Base-by-base conservation (phyloP, 192 early-diverging fungal species). In the Podochytrium sp. region DNA sequence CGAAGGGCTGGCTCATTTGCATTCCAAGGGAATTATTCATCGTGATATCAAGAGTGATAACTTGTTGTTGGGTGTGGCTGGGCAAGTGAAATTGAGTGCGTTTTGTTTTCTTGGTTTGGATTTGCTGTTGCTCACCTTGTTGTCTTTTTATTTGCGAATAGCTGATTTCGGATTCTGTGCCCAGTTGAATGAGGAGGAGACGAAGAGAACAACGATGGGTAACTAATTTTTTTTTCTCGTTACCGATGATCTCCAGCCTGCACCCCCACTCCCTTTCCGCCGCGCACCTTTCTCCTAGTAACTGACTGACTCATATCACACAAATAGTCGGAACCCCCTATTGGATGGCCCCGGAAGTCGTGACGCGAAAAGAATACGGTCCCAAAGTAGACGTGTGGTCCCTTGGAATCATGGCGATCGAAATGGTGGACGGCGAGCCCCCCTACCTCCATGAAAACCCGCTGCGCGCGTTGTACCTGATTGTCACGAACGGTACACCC, bases 161-260 rank as follows among this genome's bases (percentile, higher is more conserved):
- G 94, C 91, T 69, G 96, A 98, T 76, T 98, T 98, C 80, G 96
- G 96, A 12, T 96, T 96, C 83, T 96, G 93, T 75, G 96, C 95
- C 6, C 92, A 94, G 81, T 82, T 96, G 34, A 91, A 92, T 0
- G 94, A 92, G 65, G 88, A 87, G 67, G 86, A 90, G 77, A 90
- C 87, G 76, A 95, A 94, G 81, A 90, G 94, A 43, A 82, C 78
- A 14, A 85, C 84, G 29, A 83, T 85, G 84, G 66, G 66, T 56
- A 40, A 32, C 68, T 53, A 3, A 57, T 40, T 56, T 4, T 70
- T 61, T 16, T 1, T 59, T 30, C 6, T 20, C 63, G 55, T 47
- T 2, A 43, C 1, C 20, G 30, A 29, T 20, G 29, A 57, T 57
- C 14, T 57, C 18, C 29, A 14, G 18, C n/a, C 20, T 27, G 30